These are phyloP conservation scores for Quercus suber DNA, from an alignment of 306 rosid genomes.

Conservation along the genomic window DNA sequence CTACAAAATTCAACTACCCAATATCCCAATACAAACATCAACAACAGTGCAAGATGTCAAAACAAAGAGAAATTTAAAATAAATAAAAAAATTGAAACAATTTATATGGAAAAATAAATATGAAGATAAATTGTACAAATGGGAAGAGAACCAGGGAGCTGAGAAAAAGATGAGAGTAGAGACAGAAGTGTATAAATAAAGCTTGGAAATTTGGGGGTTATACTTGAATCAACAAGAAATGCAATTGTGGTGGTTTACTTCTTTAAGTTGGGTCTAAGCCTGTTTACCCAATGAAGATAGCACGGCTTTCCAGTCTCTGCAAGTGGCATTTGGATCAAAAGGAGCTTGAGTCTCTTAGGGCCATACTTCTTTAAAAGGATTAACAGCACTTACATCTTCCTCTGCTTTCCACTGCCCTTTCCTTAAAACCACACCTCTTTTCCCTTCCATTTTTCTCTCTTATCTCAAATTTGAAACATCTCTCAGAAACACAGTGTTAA, in stretches of 20 bases:
- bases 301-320: conserved; percentile 81
- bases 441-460: conserved; percentile 39
- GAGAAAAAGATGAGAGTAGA: too few relatives aligned
- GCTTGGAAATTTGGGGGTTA: too few relatives aligned
- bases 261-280: conserved; percentile 84
- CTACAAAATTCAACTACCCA: too few relatives aligned
- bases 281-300: conserved; percentile 97
- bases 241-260: conserved; percentile 29
- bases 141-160: too few relatives aligned
- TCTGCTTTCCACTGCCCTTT: conserved; percentile 84
- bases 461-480: neutral
- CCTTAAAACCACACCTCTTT: conserved; percentile 45
- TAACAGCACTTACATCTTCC: conserved; percentile 64
- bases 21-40: too few relatives aligned
- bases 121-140: too few relatives aligned
- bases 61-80: too few relatives aligned
- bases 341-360: conserved; percentile 91
- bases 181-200: too few relatives aligned
- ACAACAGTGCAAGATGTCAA: too few relatives aligned
- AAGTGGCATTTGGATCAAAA: conserved; percentile 96
- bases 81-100: too few relatives aligned
- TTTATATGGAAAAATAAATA: too few relatives aligned
- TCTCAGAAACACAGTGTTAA: neutral
- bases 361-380: conserved; percentile 70
- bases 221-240: too few relatives aligned